Conservation (phyloP, 2,329 filamentous ascomycete species). For the Aspergillus brasiliensis region DNA sequence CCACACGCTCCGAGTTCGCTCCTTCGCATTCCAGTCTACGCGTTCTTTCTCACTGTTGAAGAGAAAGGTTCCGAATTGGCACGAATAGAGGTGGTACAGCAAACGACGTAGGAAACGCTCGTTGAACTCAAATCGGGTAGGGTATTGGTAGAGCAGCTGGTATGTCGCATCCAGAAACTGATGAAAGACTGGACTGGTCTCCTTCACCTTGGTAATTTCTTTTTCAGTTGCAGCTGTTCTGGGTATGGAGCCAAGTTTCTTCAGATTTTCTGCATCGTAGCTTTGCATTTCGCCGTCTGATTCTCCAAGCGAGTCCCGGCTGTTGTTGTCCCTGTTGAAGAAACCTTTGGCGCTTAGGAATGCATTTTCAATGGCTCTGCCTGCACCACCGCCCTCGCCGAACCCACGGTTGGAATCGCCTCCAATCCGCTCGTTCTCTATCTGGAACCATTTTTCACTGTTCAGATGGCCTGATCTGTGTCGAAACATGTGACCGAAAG, state of each 20-base stretch:
- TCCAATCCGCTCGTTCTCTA: slow-evolving; percentile 78
- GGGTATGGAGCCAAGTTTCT: slow-evolving; percentile 38
- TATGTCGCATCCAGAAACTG: slow-evolving; percentile 96
- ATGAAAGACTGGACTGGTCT: slow-evolving; percentile 94
- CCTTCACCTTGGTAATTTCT: slow-evolving; percentile 75
- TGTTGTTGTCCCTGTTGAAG: slow-evolving; percentile 78
- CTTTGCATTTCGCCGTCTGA: slow-evolving; percentile 57
- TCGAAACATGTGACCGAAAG: slow-evolving; percentile 97
- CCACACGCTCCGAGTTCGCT: slow-evolving; percentile 86
- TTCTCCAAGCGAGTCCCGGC: slow-evolving; percentile 64
- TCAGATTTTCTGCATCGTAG: slow-evolving; percentile 50
- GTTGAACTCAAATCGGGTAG: slow-evolving; percentile 91
- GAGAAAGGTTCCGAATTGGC: slow-evolving; percentile 94
- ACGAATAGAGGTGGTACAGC: slow-evolving; percentile 91
- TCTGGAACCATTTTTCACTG: slow-evolving; percentile 90
- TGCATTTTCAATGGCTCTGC: slow-evolving; percentile 82
- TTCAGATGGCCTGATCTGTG: slow-evolving; percentile 85
- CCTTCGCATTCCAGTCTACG: slow-evolving; percentile 65
- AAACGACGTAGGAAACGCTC: slow-evolving; percentile 87
- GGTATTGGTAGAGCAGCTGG: slow-evolving; percentile 82
- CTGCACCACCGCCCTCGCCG: slow-evolving; percentile 48
- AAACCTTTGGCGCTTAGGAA: slow-evolving; percentile 83
- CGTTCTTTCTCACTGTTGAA: slow-evolving; percentile 94
- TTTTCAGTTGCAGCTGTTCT: slow-evolving; percentile 52
- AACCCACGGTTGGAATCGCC: slow-evolving; percentile 48